Percentiles rank a stretch among this genome's conserved stretches.
These are phyloP conservation scores for Daldinia bambusicola DNA, from an alignment of 495 filamentous ascomycete species.

Conservation along the genomic window DNA sequence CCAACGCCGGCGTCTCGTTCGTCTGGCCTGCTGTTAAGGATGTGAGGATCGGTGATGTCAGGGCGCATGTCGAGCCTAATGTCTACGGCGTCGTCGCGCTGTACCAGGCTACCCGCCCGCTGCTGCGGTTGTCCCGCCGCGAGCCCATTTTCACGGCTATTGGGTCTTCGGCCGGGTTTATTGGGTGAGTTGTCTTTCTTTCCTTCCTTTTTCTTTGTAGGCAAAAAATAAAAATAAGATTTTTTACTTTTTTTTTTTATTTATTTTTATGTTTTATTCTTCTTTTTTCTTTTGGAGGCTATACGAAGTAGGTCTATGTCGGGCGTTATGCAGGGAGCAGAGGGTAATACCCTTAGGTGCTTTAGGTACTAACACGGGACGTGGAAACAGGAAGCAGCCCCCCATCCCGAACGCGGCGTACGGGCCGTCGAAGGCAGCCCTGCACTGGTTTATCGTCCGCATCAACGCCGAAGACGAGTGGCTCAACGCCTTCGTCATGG, in stretches of 20 bases:
- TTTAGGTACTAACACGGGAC: constrained; percentile 14
- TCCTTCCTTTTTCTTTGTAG: too few species aligned
- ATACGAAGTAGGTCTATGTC: background rate
- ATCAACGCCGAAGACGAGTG: constrained; percentile 55
- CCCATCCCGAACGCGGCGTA: constrained; percentile 54
- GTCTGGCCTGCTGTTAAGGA: constrained; percentile 33
- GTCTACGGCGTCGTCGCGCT: constrained; percentile 33
- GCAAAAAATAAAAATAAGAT: too few species aligned
- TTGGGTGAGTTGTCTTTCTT: constrained; percentile 36
- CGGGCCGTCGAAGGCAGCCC: constrained; percentile 53
- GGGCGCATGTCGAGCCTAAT: constrained; percentile 33
- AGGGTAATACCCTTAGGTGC: too few species aligned
- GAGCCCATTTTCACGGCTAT: constrained; percentile 54
- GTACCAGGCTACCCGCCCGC: constrained; percentile 42
- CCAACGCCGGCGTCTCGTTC: constrained; percentile 42
- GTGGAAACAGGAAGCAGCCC: constrained; percentile 33
- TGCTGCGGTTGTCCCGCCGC: constrained; percentile 33
- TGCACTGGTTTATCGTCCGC: constrained; percentile 54
- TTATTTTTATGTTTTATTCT: too few species aligned
- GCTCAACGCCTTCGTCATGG: constrained; percentile 46
- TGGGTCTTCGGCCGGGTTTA: constrained; percentile 45
- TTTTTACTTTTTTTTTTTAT: too few species aligned
- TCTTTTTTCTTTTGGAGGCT: background rate
- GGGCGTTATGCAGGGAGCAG: too few species aligned
- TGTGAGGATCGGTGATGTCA: constrained; percentile 24